Conservation (phyloP, 805 yeast genomes). For the Saturnispora dispora region DNA sequence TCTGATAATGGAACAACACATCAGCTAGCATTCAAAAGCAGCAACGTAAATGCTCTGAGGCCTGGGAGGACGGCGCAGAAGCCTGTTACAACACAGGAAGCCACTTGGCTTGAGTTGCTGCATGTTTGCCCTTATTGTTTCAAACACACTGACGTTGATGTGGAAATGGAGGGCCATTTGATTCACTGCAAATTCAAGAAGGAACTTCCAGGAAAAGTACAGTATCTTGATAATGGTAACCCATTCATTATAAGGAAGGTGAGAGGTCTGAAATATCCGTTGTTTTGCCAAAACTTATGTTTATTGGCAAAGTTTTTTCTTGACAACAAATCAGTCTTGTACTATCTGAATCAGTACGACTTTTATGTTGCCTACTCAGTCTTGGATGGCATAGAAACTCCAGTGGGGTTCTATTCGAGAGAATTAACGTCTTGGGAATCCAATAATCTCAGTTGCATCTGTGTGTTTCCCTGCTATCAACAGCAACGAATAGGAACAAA, state of each 20-base stretch:
- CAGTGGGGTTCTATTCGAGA: conserved; percentile 90
- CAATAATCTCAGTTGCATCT: conserved; percentile 84
- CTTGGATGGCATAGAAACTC: conserved; percentile 32
- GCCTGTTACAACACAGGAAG: background rate
- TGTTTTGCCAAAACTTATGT: conserved; percentile 76
- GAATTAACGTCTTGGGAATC: conserved; percentile 72
- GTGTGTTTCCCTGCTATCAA: conserved; percentile 90
- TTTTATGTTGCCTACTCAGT: conserved; percentile 65
- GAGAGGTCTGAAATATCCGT: conserved; percentile 50
- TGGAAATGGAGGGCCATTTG: conserved; percentile 43
- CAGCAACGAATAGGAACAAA: conserved; percentile 67
- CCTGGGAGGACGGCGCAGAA: background rate
- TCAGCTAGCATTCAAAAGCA: conserved; percentile 1
- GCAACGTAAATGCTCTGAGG: background rate
- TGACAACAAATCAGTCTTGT: conserved; percentile 83
- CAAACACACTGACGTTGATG: conserved; percentile 52
- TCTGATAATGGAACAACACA: background rate
- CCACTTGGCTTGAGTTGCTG: conserved; percentile 50
- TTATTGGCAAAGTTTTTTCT: conserved; percentile 81
- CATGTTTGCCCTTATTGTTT: conserved; percentile 78
- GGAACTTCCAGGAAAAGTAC: conserved; percentile 53
- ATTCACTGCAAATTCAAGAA: conserved; percentile 32
- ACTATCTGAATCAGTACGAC: conserved; percentile 68
- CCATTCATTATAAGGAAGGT: conserved; percentile 52
- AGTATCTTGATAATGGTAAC: conserved; percentile 46